phyloP scores from a whole-genome alignment of 768 basidiomycete species.

The Suillus occidentalis region DNA sequence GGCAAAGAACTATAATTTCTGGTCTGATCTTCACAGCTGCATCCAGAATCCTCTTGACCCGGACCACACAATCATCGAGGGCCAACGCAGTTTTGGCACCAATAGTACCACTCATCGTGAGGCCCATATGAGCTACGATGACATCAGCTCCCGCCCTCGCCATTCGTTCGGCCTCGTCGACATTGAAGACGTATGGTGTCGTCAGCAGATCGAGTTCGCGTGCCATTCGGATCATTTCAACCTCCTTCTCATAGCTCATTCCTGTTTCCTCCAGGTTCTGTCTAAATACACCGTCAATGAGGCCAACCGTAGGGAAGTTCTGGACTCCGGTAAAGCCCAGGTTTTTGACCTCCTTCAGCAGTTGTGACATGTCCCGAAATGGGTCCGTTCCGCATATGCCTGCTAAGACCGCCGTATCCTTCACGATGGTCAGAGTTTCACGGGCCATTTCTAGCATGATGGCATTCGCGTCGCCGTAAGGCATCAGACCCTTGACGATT shows the following conservation, averaged over 20 bases:
- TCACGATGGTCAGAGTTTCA: slow-evolving; percentile 28
- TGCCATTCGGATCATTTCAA: slow-evolving; percentile 30
- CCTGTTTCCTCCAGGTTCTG: slow-evolving; percentile 31
- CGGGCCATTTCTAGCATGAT: slow-evolving; percentile 31
- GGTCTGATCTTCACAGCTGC: slow-evolving; percentile 19
- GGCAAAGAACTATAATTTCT: slow-evolving; percentile 22
- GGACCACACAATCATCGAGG: slow-evolving; percentile 24
- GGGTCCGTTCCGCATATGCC: slow-evolving; percentile 31
- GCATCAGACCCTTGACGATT: slow-evolving; percentile 24
- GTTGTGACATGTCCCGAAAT: slow-evolving; percentile 26
- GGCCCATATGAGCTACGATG: slow-evolving; percentile 29
- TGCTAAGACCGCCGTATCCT: slow-evolving; percentile 27
- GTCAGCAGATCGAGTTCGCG: slow-evolving; percentile 25
- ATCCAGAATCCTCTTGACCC: slow-evolving; percentile 19
- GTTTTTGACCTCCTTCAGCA: slow-evolving; percentile 25
- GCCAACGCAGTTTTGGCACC: slow-evolving; percentile 25
- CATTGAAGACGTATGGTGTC: slow-evolving; percentile 30
- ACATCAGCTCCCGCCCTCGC: slow-evolving; percentile 24
- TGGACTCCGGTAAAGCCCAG: slow-evolving; percentile 28
- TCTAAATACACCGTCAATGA: slow-evolving; percentile 30
- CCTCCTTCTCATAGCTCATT: slow-evolving; percentile 31
- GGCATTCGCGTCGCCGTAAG: slow-evolving; percentile 29
- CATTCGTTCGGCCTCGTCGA: slow-evolving; percentile 27
- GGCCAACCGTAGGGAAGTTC: slow-evolving; percentile 29
- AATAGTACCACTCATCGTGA: slow-evolving; percentile 28